Percentiles rank a stretch among this genome's conserved stretches.
Evolutionary conservation across 345 rosid species (phyloP).

Genomic region (Diplotaxis tenuifolia): DNA sequence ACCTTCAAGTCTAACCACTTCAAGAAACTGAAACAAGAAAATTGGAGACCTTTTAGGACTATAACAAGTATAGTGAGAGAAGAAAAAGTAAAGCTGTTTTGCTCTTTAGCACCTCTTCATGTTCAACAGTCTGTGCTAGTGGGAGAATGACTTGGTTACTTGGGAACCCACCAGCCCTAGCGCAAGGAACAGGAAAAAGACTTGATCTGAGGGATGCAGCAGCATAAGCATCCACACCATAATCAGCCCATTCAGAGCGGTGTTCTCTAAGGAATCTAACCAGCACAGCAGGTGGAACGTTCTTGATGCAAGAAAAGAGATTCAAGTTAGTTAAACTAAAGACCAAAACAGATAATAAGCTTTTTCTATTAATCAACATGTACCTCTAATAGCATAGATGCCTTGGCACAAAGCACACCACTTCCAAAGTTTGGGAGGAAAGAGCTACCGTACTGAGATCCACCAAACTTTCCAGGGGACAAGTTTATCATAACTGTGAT

Average conservation of each 20-base stretch:
- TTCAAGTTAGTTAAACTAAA: constrained; percentile 13
- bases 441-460: constrained; percentile 61
- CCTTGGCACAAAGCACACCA: constrained; percentile 94
- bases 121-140: constrained; percentile 86
- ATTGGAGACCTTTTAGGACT: not conserved
- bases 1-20: constrained; percentile 91
- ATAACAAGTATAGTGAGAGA: not conserved
- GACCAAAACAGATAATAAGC: not conserved
- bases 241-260: constrained; percentile 98
- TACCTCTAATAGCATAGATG: constrained; percentile 95
- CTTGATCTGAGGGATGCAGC: constrained; percentile 78
- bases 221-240: constrained; percentile 84
- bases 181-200: constrained; percentile 80
- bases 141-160: constrained; percentile 89
- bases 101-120: constrained; percentile 76
- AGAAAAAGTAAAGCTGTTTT: not conserved
- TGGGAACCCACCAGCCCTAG: constrained; percentile 84
- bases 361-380: not conserved
- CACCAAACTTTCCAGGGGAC: constrained; percentile 67
- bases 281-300: constrained; percentile 84
- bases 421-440: constrained; percentile 78
- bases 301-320: constrained; percentile 43
- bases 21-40: constrained; percentile 56
- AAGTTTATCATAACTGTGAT: constrained; percentile 74
- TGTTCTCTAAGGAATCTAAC: constrained; percentile 94